Evolutionary conservation across 257 asterid genomes (phyloP), one percentile per base, ranked within the genome.

Genomic region (Verbena officinalis): DNA sequence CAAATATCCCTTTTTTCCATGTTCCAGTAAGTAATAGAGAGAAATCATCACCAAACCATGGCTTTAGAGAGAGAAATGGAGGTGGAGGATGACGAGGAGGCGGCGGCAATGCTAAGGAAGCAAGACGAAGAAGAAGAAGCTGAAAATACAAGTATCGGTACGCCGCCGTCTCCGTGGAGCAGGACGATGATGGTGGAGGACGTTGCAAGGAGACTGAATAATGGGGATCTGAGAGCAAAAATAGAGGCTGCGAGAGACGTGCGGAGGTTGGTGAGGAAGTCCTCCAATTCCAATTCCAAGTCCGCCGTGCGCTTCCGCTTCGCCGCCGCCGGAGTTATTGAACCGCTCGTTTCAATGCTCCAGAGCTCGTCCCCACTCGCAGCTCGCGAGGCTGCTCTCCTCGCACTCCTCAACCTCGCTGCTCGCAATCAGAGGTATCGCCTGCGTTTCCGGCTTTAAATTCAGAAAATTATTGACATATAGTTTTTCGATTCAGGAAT

Each of bases 371-470:
- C 73, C 33, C 77, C 90, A 15, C 72, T 86, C 30, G 73, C 73
- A 12, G 93, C 96, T 68, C 91, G 96, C 16, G 97, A 91, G 74
- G 75, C 95, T 22, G 93, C 95, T 22, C 85, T 90, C 2, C 85
- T 90, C 40, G 97, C 97, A 52, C 87, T 90, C 74, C 96, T 90
- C 71, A 90, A 90, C 73, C 95, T 90, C 70, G 97, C 97, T 33
- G 95, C 85, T 61, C 96, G 97, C 30, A 76, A 90, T 75, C 90
- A 82, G 73, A 76, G 89, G 97, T 88, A 10, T 17, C 16, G 21
- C 43, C 45, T 49, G 27, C 59, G 42, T 45, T 58, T 56, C 2
- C n/a, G 8, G n/a, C 24, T 57, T 55, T 16, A 13, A n/a, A 21
- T 55, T 55, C 59, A 53, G 62, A 63, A 65, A 23, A 14, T 43